These are phyloP conservation scores for Eragrostis tef DNA, from an alignment of 202 grass and related monocot species.

Conservation along the genomic window DNA sequence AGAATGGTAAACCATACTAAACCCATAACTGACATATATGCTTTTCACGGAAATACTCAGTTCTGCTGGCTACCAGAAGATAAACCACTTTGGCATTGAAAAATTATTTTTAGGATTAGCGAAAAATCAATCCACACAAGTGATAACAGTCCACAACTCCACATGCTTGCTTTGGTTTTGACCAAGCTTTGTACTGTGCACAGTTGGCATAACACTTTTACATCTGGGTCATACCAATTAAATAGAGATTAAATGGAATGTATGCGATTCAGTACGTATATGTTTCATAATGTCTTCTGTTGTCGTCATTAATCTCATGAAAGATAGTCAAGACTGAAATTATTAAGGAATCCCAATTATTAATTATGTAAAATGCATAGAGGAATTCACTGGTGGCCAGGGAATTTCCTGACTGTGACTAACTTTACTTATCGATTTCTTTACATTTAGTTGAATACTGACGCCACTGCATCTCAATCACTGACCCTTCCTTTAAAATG, in stretches of 20 bases:
- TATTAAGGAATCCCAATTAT: slow-evolving; percentile 3
- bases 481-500: slow-evolving; percentile 45
- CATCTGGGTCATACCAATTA: background rate
- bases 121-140: background rate
- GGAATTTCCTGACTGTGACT: background rate
- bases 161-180: background rate
- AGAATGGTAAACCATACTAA: background rate
- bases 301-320: background rate
- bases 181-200: slow-evolving; percentile 6
- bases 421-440: slow-evolving; percentile 20
- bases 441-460: slow-evolving; percentile 29
- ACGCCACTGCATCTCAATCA: slow-evolving; percentile 17
- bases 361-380: too few species aligned
- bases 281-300: slow-evolving; percentile 8
- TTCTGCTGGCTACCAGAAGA: background rate
- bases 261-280: slow-evolving; percentile 3
- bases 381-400: too few species aligned
- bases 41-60: slow-evolving; percentile 18
- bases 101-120: background rate
- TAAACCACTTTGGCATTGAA: slow-evolving; percentile 6
- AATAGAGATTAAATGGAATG: slow-evolving; percentile 32
- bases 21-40: background rate
- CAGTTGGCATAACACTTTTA: background rate
- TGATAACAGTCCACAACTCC: background rate
- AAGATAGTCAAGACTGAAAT: slow-evolving; percentile 24